Base-by-base conservation (phyloP, 78 protist species). In the Cavenderia fasciculata region DNA sequence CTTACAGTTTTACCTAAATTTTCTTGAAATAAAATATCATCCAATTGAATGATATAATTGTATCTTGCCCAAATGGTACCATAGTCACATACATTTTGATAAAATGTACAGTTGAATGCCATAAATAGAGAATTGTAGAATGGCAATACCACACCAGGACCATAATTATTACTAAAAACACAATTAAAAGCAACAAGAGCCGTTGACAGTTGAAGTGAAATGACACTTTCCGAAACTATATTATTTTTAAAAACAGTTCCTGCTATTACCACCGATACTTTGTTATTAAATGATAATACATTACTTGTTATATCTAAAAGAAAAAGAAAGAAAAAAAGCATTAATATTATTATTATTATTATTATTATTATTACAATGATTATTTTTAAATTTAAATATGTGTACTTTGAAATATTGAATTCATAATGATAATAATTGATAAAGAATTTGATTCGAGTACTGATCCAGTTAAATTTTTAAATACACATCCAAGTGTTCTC, bases 391-490 rank as follows among this genome's bases (percentile, higher is more conserved):
- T 21, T 52, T 52, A 52, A 21, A 12, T 52, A 21, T 12, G 21
- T 23, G n/a, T 61, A 61, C 69, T 34, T 61, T 7, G n/a, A 34
- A 61, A 61, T 61, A 40, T 16, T 31, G 69, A 61, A 34, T 61
- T 31, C 7, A 31, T 31, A 14, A 61, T 12, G 5, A 61, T 3
- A 18, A 40, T 34, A 4, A 61, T 18, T 6, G 69, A 61, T 34
- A 52, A 52, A 18, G 88, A 31, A 66, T 79, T 68, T 5, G 72
- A 54, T 33, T 51, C 47, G 33, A 79, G 19, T 25, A 52, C 52
- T 2, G 70, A 65, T 25, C 88, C 88, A n/a, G 49, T 29, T 3
- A 79, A 33, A 46, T 66, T 44, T 2, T n/a, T 4, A 40, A 61
- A 61, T 61, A 16, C 36, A 61, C 69, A 65, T 41, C 66, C 29